phyloP scores from a whole-genome alignment of 805 yeast species.

The Blastobotrys robertii region DNA sequence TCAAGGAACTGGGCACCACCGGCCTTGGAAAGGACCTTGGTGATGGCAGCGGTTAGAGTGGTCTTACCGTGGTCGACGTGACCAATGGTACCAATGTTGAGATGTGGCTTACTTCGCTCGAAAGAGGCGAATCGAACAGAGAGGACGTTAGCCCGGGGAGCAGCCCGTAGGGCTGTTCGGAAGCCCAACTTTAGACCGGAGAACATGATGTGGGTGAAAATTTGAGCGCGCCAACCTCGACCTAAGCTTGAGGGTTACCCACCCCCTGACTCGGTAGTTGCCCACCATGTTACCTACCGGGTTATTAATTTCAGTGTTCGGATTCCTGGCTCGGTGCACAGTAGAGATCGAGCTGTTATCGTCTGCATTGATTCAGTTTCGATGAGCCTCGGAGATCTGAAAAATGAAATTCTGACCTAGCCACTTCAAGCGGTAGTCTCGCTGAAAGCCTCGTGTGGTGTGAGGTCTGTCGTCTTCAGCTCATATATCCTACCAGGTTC shows the following conservation, averaged over 20 bases:
- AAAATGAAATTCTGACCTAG: no score
- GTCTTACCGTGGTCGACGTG: conserved; percentile 75
- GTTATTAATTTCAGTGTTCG: background rate
- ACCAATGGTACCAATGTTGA: conserved; percentile 79
- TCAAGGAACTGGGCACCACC: conserved; percentile 95
- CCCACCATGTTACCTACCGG: no score
- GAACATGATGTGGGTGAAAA: conserved; percentile 3
- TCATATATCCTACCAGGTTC: no score
- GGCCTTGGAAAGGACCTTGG: conserved; percentile 77
- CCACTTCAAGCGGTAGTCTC: no score
- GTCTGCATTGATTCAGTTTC: background rate
- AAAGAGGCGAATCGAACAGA: conserved; percentile 35
- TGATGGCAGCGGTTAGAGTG: conserved; percentile 96
- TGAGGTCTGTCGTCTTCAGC: no score
- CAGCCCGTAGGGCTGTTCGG: conserved; percentile 3
- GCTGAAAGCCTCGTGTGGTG: no score
- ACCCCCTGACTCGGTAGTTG: no score
- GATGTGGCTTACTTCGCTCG: conserved; percentile 93
- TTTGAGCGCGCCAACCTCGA: background rate
- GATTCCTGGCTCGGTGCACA: background rate
- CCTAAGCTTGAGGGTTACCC: no score
- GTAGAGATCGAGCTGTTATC: background rate
- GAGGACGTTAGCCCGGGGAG: conserved; percentile 3
- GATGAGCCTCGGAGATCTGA: no score
- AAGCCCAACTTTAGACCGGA: conserved; percentile 5